Conservation (phyloP, 805 yeast genomes). For the Kodamaea leandrae region DNA sequence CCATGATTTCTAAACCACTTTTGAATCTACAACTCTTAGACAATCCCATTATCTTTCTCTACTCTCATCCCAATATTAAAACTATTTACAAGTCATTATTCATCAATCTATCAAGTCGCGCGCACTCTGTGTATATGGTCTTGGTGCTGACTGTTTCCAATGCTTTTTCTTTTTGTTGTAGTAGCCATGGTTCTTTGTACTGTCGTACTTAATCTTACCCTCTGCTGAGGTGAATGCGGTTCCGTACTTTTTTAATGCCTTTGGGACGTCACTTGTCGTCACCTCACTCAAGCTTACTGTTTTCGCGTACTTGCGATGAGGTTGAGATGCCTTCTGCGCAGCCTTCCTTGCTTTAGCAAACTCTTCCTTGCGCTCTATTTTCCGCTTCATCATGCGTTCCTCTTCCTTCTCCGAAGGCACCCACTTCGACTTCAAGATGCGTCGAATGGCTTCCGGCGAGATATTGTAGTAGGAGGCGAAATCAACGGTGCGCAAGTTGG, state of each 20-base stretch:
- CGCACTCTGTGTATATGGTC: slow-evolving; percentile 22
- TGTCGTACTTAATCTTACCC: slow-evolving; percentile 16
- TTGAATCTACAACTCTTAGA: background rate
- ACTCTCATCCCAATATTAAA: slow-evolving; percentile 6
- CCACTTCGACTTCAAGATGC: slow-evolving; percentile 80
- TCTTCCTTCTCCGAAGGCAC: slow-evolving; percentile 58
- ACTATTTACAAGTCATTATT: slow-evolving; percentile 3
- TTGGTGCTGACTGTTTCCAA: slow-evolving; percentile 8
- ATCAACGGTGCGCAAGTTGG: slow-evolving; percentile 57
- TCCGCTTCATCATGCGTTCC: slow-evolving; percentile 27
- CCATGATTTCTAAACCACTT: too few species aligned
- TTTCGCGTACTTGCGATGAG: slow-evolving; percentile 7
- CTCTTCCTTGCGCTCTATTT: slow-evolving; percentile 15
- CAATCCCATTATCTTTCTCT: background rate
- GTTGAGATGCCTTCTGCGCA: slow-evolving; percentile 4
- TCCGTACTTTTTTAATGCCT: slow-evolving; percentile 6
- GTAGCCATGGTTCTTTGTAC: slow-evolving; percentile 14
- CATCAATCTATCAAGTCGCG: slow-evolving; percentile 22
- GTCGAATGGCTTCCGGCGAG: slow-evolving; percentile 78
- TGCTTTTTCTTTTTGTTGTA: slow-evolving; percentile 10
- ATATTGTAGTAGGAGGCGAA: slow-evolving; percentile 63
- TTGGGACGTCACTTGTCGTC: background rate
- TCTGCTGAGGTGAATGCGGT: slow-evolving; percentile 10
- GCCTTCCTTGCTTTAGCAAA: slow-evolving; percentile 3
- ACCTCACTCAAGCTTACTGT: slow-evolving; percentile 3